A percentile compares a stretch with the other conserved stretches of the same genome.
These are phyloP conservation scores for Melocanna baccifera DNA, from an alignment of 176 grass and related monocot genomes.

Conservation along the genomic window DNA sequence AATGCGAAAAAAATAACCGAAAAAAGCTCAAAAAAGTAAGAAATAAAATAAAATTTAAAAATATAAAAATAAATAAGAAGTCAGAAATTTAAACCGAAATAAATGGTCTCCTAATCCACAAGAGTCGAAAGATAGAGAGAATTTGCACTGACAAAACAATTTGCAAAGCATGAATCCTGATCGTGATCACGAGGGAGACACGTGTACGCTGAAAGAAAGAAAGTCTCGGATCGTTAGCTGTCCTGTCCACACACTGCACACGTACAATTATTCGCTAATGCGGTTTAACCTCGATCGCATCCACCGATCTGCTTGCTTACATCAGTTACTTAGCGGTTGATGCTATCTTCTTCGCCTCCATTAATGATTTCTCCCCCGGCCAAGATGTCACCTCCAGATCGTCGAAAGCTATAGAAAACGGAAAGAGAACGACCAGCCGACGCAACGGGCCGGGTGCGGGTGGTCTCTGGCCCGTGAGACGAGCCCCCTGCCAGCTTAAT, in stretches of 20 bases:
- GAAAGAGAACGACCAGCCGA: background rate
- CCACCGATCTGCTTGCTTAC: too few species aligned
- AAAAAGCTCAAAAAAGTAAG: too few species aligned
- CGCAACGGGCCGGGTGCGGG: too few species aligned
- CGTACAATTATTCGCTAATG: background rate
- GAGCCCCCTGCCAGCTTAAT: background rate
- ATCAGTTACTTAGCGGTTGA: background rate
- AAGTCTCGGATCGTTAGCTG: background rate
- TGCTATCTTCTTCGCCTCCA: background rate
- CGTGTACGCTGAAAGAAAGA: background rate
- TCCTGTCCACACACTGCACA: background rate
- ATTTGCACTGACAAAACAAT: too few species aligned
- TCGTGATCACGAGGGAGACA: background rate
- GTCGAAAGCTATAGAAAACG: background rate
- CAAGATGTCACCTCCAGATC: background rate
- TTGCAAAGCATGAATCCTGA: background rate
- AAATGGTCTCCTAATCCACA: too few species aligned
- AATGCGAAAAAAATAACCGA: too few species aligned
- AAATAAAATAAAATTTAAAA: too few species aligned
- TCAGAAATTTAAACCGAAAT: too few species aligned
- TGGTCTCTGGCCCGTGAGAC: background rate
- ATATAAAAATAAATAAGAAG: too few species aligned
- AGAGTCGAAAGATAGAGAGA: background rate
- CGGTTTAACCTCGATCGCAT: too few species aligned
- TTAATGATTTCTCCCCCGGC: background rate